Evolutionary conservation across 1,284 basidiomycete genomes (phyloP), one percentile per base, ranked within the genome.

Genomic region (Omphalotus olearius): DNA sequence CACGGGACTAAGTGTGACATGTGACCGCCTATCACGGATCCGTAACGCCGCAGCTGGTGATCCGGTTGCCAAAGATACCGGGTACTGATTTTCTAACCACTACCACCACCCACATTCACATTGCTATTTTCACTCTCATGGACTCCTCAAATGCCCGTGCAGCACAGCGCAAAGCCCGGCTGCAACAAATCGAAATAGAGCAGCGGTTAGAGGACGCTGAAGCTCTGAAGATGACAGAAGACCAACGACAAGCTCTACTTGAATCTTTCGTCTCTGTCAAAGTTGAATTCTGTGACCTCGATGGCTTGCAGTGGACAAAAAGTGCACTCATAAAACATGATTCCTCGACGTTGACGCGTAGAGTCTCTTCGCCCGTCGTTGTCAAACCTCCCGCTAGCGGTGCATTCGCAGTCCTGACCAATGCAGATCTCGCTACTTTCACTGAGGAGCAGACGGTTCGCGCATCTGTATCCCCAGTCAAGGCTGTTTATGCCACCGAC

Each of bases 241-340:
- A 72, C 49, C 72, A 75, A 59, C 61, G 66, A 35, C 63, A 66
- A 25, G 62, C 63, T 1, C 64, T 77, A 17, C 28, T 69, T n/a
- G 60, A 63, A 45, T 68, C 74, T 4, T 76, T 78, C 47, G 60
- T 57, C 30, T 65, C 66, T 1, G 76, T 78, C 40, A 76, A 76
- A 52, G 68, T 69, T 6, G 76, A 78, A 45, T 77, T 77, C 56
- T 65, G 64, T 50, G 75, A 78, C 58, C 66, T 78, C 10, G 76
- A 78, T 48, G 76, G 76, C 2, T 52, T 75, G n/a, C 65, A 66
- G 18, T 75, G 75, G 75, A 60, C 69, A 13, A 63, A 62, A 30
- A 58, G 56, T 26, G 54, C 56, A 56, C 51, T 58, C 25, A 49
- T 45, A 28, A 54, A 54, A 37, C 45, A 57, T 23, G 17, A 39